A percentile compares a stretch with the other conserved stretches of the same genome.
These are phyloP conservation scores for Pachyrhizus erosus DNA, from an alignment of 306 rosid genomes.

Conservation along the genomic window DNA sequence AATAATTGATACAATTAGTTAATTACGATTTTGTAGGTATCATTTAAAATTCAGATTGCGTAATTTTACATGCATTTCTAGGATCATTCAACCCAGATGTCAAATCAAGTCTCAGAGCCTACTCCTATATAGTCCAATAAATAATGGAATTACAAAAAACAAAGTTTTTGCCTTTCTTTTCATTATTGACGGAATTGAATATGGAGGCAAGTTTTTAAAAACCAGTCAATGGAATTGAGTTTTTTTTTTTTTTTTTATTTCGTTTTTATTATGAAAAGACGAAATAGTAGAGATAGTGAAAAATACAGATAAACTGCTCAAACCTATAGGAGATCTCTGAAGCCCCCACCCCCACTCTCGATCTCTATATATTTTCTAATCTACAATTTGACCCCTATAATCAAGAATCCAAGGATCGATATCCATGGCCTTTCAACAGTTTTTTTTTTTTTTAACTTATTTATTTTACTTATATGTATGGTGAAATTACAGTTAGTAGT, in stretches of 20 bases:
- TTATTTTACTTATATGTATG: neutral
- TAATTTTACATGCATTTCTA: neutral
- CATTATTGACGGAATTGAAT: neutral
- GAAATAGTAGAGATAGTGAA: too few species aligned
- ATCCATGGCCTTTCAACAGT: neutral
- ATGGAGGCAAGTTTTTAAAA: neutral
- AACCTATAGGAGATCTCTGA: neutral
- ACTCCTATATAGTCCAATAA: neutral
- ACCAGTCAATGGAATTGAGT: neutral
- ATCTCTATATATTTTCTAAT: neutral
- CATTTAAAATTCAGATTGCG: conserved; percentile 15
- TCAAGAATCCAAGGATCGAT: conserved; percentile 17
- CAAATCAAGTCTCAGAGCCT: neutral
- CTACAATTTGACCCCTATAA: conserved; percentile 19
- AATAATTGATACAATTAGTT: neutral
- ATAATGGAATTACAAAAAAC: neutral
- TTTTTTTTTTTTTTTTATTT: too few species aligned
- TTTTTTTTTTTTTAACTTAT: neutral
- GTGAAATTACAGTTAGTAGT: neutral
- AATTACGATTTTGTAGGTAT: neutral
- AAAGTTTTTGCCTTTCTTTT: neutral
- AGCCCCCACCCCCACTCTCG: neutral
- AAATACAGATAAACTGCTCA: neutral
- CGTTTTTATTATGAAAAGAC: too few species aligned
- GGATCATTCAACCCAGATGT: conserved; percentile 6